Evolutionary conservation across 345 rosid genomes (phyloP).

Genomic region (Microcos paniculata): DNA sequence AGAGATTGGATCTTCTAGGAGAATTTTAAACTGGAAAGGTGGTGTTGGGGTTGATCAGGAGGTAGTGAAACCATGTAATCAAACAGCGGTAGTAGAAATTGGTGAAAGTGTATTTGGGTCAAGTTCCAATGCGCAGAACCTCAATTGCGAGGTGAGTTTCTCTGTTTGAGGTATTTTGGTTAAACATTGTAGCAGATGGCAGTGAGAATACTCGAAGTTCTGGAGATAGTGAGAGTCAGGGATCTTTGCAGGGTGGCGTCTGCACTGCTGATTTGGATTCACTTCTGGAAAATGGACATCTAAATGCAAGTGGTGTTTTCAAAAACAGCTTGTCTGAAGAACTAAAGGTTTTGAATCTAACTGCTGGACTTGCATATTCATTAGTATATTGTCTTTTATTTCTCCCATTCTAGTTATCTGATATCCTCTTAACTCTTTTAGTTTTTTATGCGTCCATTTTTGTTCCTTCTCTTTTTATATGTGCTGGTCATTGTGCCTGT

Average conservation of each 20-base stretch:
- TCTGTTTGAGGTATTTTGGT: slow-evolving; percentile 42
- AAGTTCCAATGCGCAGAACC: slow-evolving; percentile 41
- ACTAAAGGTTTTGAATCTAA: slow-evolving; percentile 48
- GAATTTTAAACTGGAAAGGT: slow-evolving; percentile 24
- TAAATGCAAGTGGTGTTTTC: slow-evolving; percentile 30
- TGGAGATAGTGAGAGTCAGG: slow-evolving; percentile 41
- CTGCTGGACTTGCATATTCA: slow-evolving; percentile 11
- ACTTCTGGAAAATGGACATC: slow-evolving; percentile 37
- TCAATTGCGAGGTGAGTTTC: slow-evolving; percentile 51
- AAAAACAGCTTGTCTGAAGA: slow-evolving; percentile 47
- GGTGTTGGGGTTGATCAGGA: slow-evolving; percentile 43
- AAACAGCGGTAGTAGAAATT: slow-evolving; percentile 33
- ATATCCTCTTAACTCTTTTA: slow-evolving; percentile 1
- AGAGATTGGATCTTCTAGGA: slow-evolving; percentile 25
- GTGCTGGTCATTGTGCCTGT: slow-evolving; percentile 17
- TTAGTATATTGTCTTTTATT: background rate
- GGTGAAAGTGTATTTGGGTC: slow-evolving; percentile 33
- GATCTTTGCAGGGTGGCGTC: slow-evolving; percentile 50
- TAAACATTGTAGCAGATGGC: slow-evolving; percentile 33
- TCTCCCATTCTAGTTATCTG: background rate
- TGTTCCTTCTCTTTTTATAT: background rate
- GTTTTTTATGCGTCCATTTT: background rate
- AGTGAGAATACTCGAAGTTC: slow-evolving; percentile 25
- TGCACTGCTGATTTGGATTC: slow-evolving; percentile 35
- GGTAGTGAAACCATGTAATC: slow-evolving; percentile 37